Evolutionary conservation across 768 basidiomycete species (phyloP), one percentile per base, ranked within the genome.

Genomic region (Lentinula detonsa): DNA sequence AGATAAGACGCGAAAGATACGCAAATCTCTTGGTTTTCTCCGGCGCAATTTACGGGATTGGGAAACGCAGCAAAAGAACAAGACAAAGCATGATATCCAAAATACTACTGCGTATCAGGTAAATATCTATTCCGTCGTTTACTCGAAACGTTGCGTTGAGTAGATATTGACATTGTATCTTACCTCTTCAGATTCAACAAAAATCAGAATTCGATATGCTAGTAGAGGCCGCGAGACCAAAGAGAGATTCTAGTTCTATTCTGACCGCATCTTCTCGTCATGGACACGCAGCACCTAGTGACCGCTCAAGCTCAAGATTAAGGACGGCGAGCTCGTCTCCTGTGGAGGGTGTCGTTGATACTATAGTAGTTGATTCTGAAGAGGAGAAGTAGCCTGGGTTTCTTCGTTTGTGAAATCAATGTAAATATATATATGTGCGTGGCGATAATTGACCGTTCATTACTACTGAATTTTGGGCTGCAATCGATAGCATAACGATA

Each of bases 31-130:
- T 59, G 62, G 68, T 1, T 79, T 81, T 39, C 76, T 90, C 13
- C 76, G 77, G 45, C 67, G 66, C 45, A 86, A 88, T 37, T 67
- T 90, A 67, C 80, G 75, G 64, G 73, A 71, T 65, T 86, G 85
- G 85, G 88, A 89, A 64, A 82, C 79, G 28, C 76, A 76, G 34
- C 74, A 71, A 60, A 64, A 77, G 59, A 75, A 71, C 59, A 76
- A 71, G 56, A 82, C 78, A 64, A 76, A 75, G 52, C 70, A 69
- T 49, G 60, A 69, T 16, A 75, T 81, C 4, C 75, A 79, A 3
- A 76, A 79, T 64, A 63, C 71, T 23, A 67, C 62, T 16, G 70
- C 71, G 21, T 69, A 85, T 66, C 70, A 78, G 66, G 82, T 82
- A 64, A 62, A 68, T 42, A 9, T 37, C 2, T 34, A n/a, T 59